phyloP scores from a whole-genome alignment of 2,329 filamentous ascomycete genomes.

The Neofusicoccum laricinum region DNA sequence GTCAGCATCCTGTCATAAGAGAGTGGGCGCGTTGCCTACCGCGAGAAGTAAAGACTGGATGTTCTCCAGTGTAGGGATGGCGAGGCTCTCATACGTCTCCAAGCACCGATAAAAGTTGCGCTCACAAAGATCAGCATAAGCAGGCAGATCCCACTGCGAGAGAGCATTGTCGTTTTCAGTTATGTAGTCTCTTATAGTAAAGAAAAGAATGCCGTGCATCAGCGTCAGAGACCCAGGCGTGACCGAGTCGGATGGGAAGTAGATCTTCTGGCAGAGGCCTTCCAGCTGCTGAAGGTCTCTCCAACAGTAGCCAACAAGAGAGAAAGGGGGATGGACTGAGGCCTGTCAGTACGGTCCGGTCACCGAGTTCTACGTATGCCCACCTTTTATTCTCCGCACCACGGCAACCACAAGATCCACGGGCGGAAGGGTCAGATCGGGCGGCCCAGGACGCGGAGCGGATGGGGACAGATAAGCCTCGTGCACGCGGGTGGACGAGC shows the following conservation, averaged over 20 bases:
- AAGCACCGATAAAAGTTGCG: conserved; percentile 43
- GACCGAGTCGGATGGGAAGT: conserved; percentile 43
- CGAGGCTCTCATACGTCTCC: conserved; percentile 29
- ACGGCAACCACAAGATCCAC: conserved; percentile 27
- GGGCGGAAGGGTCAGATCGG: conserved; percentile 28
- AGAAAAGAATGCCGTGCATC: conserved; percentile 38
- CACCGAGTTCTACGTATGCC: conserved; percentile 19
- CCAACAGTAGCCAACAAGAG: neutral
- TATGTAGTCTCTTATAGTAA: conserved; percentile 35
- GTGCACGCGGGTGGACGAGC: conserved; percentile 20
- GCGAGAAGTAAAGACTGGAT: conserved; percentile 33
- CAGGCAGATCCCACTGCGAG: conserved; percentile 26
- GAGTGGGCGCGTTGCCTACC: conserved; percentile 10
- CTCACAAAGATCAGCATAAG: conserved; percentile 37
- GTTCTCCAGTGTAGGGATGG: conserved; percentile 31
- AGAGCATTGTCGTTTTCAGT: conserved; percentile 22
- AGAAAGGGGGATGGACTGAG: conserved; percentile 5
- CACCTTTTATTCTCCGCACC: conserved; percentile 27
- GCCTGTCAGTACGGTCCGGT: neutral
- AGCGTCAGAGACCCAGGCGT: conserved; percentile 40
- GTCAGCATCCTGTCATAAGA: neutral
- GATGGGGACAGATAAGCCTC: conserved; percentile 1
- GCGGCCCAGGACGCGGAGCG: neutral
- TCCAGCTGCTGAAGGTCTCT: neutral
- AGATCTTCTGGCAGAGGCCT: conserved; percentile 38